A percentile compares a stretch with the other conserved stretches of the same genome.
These are phyloP conservation scores for Kluyveromyces marxianus DNA, from an alignment of 1,139 yeast species.

Conservation along the genomic window DNA sequence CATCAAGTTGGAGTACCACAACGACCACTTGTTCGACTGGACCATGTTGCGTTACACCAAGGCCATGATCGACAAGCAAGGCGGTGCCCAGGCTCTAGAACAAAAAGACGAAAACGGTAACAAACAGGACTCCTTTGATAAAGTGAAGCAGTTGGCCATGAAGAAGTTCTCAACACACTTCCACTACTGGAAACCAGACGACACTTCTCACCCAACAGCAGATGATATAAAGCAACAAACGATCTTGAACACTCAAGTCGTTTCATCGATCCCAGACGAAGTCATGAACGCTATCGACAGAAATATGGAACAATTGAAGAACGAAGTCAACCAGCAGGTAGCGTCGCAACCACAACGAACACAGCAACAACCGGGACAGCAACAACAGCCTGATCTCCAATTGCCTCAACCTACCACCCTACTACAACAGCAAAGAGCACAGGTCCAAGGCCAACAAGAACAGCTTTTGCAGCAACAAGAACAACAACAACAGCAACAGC, in stretches of 20 bases:
- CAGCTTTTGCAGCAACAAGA: slow-evolving; percentile 2
- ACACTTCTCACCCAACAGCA: slow-evolving; percentile 29
- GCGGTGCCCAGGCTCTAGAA: slow-evolving; percentile 18
- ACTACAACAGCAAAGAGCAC: slow-evolving; percentile 15
- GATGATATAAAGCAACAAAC: slow-evolving; percentile 31
- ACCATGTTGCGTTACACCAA: slow-evolving; percentile 79
- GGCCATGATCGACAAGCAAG: slow-evolving; percentile 35
- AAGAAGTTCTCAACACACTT: slow-evolving; percentile 31
- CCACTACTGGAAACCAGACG: slow-evolving; percentile 29
- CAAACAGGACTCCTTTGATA: slow-evolving; percentile 28
- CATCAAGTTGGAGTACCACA: slow-evolving; percentile 80
- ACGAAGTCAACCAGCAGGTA: slow-evolving; percentile 10
- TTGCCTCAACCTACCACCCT: slow-evolving; percentile 2
- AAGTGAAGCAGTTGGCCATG: slow-evolving; percentile 29
- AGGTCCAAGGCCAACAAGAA: slow-evolving; percentile 13
- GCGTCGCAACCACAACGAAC: slow-evolving; percentile 9
- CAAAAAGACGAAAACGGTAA: slow-evolving; percentile 15
- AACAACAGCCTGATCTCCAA: slow-evolving; percentile 1
- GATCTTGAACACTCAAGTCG: slow-evolving; percentile 20
- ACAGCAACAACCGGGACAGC: slow-evolving; percentile 8
- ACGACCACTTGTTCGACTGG: slow-evolving; percentile 97
- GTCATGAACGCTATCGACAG: slow-evolving; percentile 24
- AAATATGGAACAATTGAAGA: slow-evolving; percentile 25
- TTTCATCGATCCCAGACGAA: slow-evolving; percentile 24
- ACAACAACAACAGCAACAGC: slow-evolving; percentile 5